These are phyloP conservation scores for Silene vulgaris DNA, from an alignment of 179 eudicot genomes.

Conservation along the genomic window DNA sequence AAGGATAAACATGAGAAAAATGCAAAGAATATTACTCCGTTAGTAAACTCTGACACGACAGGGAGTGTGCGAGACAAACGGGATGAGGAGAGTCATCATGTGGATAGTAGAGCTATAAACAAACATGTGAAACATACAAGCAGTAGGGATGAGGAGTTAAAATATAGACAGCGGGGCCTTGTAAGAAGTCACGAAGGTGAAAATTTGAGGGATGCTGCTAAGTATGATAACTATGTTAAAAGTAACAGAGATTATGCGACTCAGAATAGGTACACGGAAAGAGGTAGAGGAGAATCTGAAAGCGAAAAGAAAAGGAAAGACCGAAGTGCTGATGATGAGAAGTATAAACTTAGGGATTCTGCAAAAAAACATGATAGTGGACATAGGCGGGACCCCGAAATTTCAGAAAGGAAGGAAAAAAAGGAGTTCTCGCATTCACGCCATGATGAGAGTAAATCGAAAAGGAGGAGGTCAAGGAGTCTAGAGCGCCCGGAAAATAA, in stretches of 20 bases:
- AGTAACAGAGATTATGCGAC: slow-evolving; percentile 31
- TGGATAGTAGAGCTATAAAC: slow-evolving; percentile 26
- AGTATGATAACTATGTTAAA: slow-evolving; percentile 39
- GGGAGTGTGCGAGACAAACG: slow-evolving; percentile 31
- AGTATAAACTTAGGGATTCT: slow-evolving; percentile 34
- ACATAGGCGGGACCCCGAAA: slow-evolving; percentile 32
- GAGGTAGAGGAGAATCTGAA: slow-evolving; percentile 49
- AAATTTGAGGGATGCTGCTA: slow-evolving; percentile 33
- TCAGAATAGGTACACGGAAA: slow-evolving; percentile 42
- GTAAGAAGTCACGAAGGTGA: slow-evolving; percentile 39
- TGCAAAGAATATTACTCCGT: slow-evolving; percentile 21
- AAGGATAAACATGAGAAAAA: slow-evolving; percentile 29
- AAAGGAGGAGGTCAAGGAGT: slow-evolving; percentile 74
- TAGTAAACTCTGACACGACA: slow-evolving; percentile 35
- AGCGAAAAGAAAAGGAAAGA: slow-evolving; percentile 47
- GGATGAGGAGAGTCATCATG: slow-evolving; percentile 31
- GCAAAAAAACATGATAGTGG: slow-evolving; percentile 46
- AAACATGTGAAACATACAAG: slow-evolving; percentile 26
- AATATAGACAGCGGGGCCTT: slow-evolving; percentile 37
- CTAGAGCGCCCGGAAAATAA: slow-evolving; percentile 54
- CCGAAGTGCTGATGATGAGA: slow-evolving; percentile 51
- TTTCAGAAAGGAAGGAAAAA: slow-evolving; percentile 43
- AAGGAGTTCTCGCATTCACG: slow-evolving; percentile 32
- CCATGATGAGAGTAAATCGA: slow-evolving; percentile 46
- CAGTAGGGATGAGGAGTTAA: slow-evolving; percentile 24